phyloP scores from a whole-genome alignment of 2,329 filamentous ascomycete species.

The Xylariaceae sp. region DNA sequence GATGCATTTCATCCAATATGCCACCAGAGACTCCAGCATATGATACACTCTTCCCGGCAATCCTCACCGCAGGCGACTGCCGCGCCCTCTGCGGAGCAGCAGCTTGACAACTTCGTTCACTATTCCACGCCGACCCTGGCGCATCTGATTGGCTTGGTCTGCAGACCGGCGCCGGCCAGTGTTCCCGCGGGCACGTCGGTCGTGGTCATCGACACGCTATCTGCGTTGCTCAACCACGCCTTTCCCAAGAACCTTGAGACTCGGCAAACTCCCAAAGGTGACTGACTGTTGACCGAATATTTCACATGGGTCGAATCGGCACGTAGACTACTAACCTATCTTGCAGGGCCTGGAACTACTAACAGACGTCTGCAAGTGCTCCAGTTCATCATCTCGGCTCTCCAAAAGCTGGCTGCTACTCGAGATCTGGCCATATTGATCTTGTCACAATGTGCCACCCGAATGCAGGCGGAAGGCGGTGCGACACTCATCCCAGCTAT shows the following conservation, averaged over 20 bases:
- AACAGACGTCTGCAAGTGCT: constrained; percentile 43
- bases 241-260: constrained; percentile 55
- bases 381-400: constrained; percentile 57
- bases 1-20: constrained; percentile 40
- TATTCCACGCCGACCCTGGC: constrained; percentile 54
- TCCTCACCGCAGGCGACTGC: constrained; percentile 5
- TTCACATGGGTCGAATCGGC: not conserved
- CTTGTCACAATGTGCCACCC: constrained; percentile 75
- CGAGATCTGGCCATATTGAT: constrained; percentile 67
- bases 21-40: constrained; percentile 27
- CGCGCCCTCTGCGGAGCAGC: constrained; percentile 3
- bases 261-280: constrained; percentile 29
- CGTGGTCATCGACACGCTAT: constrained; percentile 71
- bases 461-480: constrained; percentile 57
- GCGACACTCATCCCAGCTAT: constrained; percentile 70
- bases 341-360: constrained; percentile 25
- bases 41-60: constrained; percentile 12
- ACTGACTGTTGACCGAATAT: constrained; percentile 18
- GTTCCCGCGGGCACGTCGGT: constrained; percentile 58
- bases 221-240: constrained; percentile 66
- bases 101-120: constrained; percentile 33
- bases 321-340: constrained; percentile 1
- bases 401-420: constrained; percentile 69
- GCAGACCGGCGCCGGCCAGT: constrained; percentile 55
- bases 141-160: constrained; percentile 67